These are phyloP conservation scores for Haematococcus lacustris DNA, from an alignment of 139 green algal species.

Conservation along the genomic window DNA sequence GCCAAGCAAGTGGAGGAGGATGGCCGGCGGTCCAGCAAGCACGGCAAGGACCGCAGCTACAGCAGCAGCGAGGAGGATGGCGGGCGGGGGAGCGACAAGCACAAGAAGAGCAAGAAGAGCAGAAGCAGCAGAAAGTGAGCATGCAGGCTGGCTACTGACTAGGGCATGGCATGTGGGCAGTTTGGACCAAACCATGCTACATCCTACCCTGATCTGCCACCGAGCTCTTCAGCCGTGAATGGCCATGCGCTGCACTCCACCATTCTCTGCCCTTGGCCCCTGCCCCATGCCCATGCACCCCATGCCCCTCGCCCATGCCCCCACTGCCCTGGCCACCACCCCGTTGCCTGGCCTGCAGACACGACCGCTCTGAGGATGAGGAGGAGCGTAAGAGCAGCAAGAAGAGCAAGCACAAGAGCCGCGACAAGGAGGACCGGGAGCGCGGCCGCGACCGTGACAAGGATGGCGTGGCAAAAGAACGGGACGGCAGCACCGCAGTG, in stretches of 20 bases:
- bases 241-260: too few relatives aligned
- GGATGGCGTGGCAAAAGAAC: too few relatives aligned
- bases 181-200: background rate
- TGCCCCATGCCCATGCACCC: too few relatives aligned
- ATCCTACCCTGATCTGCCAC: background rate
- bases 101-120: slow-evolving; percentile 9
- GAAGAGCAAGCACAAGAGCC: slow-evolving; percentile 5
- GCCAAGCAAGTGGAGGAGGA: slow-evolving; percentile 9
- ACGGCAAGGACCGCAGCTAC: background rate
- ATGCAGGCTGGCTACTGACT: background rate
- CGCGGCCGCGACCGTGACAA: too few relatives aligned
- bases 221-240: background rate
- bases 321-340: too few relatives aligned
- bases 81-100: background rate
- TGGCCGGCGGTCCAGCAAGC: background rate
- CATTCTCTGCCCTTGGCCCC: too few relatives aligned
- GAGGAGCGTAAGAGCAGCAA: slow-evolving; percentile 1
- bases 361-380: background rate
- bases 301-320: too few relatives aligned
- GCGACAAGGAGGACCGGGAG: background rate
- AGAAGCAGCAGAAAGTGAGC: slow-evolving; percentile 6
- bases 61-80: background rate
- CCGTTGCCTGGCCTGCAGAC: background rate
- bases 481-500: too few relatives aligned
- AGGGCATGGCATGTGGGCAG: background rate